Conservation (phyloP, 116 monocot genomes). For the Papilionanthe hybrid region DNA sequence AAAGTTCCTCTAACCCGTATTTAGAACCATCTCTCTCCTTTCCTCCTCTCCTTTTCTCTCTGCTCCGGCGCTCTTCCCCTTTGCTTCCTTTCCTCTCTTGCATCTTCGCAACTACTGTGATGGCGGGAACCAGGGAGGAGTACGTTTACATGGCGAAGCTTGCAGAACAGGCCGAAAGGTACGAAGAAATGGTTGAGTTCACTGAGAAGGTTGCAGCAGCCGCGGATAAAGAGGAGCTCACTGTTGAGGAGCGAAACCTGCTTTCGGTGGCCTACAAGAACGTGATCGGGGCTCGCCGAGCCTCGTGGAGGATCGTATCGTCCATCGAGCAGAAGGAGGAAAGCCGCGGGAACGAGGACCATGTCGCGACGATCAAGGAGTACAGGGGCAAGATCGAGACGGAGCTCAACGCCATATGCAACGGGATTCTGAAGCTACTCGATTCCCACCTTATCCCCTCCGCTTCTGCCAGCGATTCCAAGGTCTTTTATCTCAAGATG, state of each 20-base stretch:
- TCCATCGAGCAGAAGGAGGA: slow-evolving; percentile 50
- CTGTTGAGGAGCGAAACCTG: slow-evolving; percentile 53
- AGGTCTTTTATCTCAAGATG: slow-evolving; percentile 63
- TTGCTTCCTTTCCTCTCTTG: not conserved
- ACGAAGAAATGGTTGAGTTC: slow-evolving; percentile 61
- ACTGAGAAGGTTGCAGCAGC: slow-evolving; percentile 38
- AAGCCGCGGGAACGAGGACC: slow-evolving; percentile 38
- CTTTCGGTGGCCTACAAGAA: slow-evolving; percentile 46
- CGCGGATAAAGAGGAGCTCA: slow-evolving; percentile 31
- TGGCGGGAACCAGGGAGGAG: slow-evolving; percentile 31
- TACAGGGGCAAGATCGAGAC: slow-evolving; percentile 48
- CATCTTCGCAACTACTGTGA: not conserved
- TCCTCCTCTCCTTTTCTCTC: not conserved
- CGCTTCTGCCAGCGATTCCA: slow-evolving; percentile 32
- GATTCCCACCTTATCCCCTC: slow-evolving; percentile 33
- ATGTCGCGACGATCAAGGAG: slow-evolving; percentile 26
- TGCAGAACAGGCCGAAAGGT: slow-evolving; percentile 53
- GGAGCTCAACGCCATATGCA: slow-evolving; percentile 43
- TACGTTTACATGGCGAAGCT: slow-evolving; percentile 55
- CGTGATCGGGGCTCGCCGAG: slow-evolving; percentile 30
- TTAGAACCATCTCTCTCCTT: not conserved
- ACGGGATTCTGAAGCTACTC: slow-evolving; percentile 33
- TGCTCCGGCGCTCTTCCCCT: not conserved
- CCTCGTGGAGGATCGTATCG: slow-evolving; percentile 42
- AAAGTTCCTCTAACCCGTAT: too few species aligned